A percentile compares a stretch with the other conserved stretches of the same genome.
Conservation (phyloP, 345 rosid species). For the Eucalyptus pauciflora region DNA sequence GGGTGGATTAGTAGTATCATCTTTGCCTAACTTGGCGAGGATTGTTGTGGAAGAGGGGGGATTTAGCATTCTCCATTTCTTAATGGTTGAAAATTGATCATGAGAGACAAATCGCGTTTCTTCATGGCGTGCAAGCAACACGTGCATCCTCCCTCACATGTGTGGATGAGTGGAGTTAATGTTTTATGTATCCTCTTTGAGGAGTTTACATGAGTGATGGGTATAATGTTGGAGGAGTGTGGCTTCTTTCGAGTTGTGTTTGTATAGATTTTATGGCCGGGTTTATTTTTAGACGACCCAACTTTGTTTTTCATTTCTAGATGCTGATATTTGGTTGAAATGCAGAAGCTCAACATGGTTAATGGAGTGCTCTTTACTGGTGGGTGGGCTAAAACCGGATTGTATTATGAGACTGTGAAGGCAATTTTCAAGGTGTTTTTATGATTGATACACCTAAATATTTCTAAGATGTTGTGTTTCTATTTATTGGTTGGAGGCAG, state of each 20-base stretch:
- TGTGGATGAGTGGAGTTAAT: too few relatives aligned
- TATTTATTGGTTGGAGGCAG: background rate
- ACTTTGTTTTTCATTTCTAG: background rate
- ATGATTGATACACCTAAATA: background rate
- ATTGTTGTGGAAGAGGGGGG: too few relatives aligned
- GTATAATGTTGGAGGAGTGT: too few relatives aligned
- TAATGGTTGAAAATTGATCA: too few relatives aligned
- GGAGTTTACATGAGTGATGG: too few relatives aligned
- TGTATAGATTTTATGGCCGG: background rate
- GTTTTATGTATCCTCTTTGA: too few relatives aligned
- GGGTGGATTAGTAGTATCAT: too few relatives aligned
- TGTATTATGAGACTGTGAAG: conserved; percentile 43
- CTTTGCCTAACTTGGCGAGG: too few relatives aligned
- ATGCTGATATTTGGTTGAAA: background rate
- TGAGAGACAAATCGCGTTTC: too few relatives aligned
- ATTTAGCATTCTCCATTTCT: too few relatives aligned
- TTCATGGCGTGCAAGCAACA: too few relatives aligned
- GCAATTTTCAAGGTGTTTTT: conserved; percentile 40
- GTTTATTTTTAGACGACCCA: background rate
- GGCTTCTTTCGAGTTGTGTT: background rate
- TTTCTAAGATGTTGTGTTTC: background rate
- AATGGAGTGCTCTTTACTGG: conserved; percentile 85
- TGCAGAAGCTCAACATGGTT: conserved; percentile 73
- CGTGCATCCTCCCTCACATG: too few relatives aligned
- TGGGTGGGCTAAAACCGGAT: conserved; percentile 77